Conservation (phyloP, 495 filamentous ascomycete genomes). For the Amphirosellinia nigrospora region DNA sequence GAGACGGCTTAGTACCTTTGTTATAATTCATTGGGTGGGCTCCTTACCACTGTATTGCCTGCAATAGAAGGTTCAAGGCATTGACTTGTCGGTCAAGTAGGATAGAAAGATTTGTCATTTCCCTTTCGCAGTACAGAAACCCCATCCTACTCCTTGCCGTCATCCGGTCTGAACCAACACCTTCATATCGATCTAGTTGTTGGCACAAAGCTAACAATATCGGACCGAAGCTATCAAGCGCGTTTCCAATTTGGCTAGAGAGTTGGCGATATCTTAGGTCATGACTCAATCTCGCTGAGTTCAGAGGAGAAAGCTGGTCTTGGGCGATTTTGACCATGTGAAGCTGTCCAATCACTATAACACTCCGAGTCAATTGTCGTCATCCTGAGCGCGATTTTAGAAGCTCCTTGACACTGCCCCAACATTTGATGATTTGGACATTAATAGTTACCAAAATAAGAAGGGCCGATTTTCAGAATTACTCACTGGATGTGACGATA, state of each 20-base stretch:
- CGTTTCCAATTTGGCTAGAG: background rate
- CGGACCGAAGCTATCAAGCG: conserved; percentile 15
- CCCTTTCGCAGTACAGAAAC: conserved; percentile 1
- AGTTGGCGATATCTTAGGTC: conserved; percentile 13
- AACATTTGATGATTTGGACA: background rate
- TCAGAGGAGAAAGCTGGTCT: conserved; percentile 17
- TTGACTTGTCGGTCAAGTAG: conserved; percentile 18
- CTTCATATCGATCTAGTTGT: conserved; percentile 14
- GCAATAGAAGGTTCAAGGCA: conserved; percentile 15
- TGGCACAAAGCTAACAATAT: background rate
- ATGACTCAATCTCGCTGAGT: background rate
- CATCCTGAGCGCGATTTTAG: background rate
- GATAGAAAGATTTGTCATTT: conserved; percentile 12
- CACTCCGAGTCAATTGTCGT: background rate
- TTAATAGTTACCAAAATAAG: background rate
- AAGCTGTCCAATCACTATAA: conserved; percentile 14
- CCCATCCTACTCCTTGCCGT: conserved; percentile 5
- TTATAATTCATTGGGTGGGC: background rate
- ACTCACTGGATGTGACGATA: conserved; percentile 12
- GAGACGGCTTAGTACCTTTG: background rate
- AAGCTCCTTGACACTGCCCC: background rate
- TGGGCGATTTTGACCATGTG: conserved; percentile 12
- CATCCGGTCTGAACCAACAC: background rate
- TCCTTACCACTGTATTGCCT: conserved; percentile 17
- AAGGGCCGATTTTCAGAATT: background rate